These are phyloP conservation scores for Alnus rubra DNA, from an alignment of 306 rosid species.

Conservation along the genomic window DNA sequence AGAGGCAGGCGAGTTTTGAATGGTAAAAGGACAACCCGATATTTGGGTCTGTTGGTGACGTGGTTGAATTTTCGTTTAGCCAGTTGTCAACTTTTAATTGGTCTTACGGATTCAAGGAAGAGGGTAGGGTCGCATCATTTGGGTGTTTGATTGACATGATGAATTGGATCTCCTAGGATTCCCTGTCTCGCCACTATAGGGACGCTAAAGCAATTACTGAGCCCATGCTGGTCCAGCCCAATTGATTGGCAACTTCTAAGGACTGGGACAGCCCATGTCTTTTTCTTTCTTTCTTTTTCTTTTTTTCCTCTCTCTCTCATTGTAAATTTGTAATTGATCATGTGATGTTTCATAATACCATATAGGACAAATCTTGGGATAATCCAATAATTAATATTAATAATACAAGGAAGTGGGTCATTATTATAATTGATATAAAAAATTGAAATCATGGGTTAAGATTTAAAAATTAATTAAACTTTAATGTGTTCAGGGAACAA, in stretches of 20 bases:
- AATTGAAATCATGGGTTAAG: neutral
- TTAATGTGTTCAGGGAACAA: neutral
- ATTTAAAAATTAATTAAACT: neutral
- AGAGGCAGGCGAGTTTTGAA: constrained; percentile 1
- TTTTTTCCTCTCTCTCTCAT: neutral
- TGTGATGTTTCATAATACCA: neutral
- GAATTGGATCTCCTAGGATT: too few relatives aligned
- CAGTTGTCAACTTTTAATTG: too few relatives aligned
- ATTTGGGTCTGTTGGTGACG: neutral
- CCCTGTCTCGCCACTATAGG: too few relatives aligned
- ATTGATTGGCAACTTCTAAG: neutral
- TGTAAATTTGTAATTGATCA: too few relatives aligned
- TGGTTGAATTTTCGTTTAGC: neutral
- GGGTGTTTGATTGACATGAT: too few relatives aligned
- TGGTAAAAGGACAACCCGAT: too few relatives aligned
- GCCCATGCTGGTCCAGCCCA: neutral
- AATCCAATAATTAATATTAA: neutral
- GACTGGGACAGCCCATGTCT: too few relatives aligned
- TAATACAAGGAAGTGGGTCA: neutral
- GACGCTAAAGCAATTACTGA: too few relatives aligned
- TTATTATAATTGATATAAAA: neutral
- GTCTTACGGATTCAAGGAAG: neutral
- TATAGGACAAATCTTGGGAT: neutral
- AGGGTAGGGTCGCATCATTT: neutral
- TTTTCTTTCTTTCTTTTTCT: too few relatives aligned